A percentile compares a stretch with the other conserved stretches of the same genome.
Conservation (phyloP, 75 land plant genomes). For the Chamaecyparis obtusa region DNA sequence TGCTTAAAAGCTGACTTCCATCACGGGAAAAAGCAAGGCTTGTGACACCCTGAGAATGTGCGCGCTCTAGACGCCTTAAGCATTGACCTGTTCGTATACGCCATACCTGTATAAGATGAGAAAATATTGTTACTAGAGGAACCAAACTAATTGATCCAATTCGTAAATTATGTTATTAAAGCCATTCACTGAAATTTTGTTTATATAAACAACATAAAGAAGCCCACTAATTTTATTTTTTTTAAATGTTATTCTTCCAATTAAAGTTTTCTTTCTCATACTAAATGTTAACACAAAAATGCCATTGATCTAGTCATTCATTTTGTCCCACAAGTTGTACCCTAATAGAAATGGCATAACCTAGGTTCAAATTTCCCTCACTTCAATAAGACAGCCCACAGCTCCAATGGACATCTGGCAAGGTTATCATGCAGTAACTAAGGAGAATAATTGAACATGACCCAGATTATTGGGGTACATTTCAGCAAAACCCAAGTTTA, state of each 20-base stretch:
- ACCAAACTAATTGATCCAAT: not conserved
- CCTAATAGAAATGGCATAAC: not conserved
- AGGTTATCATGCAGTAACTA: not conserved
- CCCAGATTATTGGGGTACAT: not conserved
- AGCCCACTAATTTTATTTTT: not conserved
- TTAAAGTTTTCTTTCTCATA: not conserved
- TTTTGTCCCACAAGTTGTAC: not conserved
- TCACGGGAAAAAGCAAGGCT: constrained; percentile 91
- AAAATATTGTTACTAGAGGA: not conserved
- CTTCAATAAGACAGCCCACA: not conserved
- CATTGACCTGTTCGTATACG: constrained; percentile 96
- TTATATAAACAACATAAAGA: not conserved
- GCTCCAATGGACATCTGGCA: not conserved
- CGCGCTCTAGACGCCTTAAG: constrained; percentile 88
- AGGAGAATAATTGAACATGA: not conserved
- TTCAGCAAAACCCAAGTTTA: not conserved
- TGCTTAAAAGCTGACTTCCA: constrained; percentile 85
- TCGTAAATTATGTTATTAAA: not conserved
- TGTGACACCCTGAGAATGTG: constrained; percentile 95
- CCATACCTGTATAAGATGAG: constrained; percentile 73
- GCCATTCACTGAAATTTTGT: not conserved
- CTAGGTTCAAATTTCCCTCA: not conserved
- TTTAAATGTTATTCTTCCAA: no score
- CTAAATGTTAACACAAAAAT: not conserved
- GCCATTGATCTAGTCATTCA: not conserved